phyloP scores from a whole-genome alignment of 345 rosid genomes.

The Corchorus olitorius region DNA sequence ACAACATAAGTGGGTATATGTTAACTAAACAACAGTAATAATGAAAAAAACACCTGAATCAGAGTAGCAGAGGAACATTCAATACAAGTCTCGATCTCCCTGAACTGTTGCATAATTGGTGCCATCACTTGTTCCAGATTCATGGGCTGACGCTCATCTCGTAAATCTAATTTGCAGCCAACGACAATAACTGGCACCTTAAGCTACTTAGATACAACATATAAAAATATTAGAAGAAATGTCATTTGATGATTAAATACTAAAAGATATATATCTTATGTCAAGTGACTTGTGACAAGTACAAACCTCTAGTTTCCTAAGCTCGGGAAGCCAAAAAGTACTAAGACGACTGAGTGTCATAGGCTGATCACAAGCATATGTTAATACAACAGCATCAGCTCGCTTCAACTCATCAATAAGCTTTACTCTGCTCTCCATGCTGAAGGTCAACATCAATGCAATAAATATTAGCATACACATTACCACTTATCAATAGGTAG shows the following conservation, averaged over 20 bases:
- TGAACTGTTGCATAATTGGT: conserved; percentile 73
- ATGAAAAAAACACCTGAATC: conserved; percentile 51
- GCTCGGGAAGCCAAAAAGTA: conserved; percentile 79
- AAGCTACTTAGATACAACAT: conserved; percentile 36
- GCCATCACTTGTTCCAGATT: conserved; percentile 74
- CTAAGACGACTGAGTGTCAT: conserved; percentile 59
- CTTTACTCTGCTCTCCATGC: conserved; percentile 72
- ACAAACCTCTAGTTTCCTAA: conserved; percentile 66
- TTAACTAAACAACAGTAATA: neutral
- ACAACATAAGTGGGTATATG: no score
- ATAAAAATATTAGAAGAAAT: neutral
- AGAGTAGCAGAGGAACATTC: conserved; percentile 82
- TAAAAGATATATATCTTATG: neutral
- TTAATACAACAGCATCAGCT: conserved; percentile 76
- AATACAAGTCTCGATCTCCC: conserved; percentile 85
- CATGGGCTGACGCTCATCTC: conserved; percentile 53
- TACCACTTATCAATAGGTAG: neutral
- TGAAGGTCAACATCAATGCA: conserved; percentile 29
- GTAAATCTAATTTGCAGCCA: conserved; percentile 88
- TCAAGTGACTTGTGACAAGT: neutral
- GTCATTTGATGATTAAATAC: neutral
- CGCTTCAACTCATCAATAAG: conserved; percentile 71
- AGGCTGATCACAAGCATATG: conserved; percentile 76
- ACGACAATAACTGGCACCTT: conserved; percentile 78
- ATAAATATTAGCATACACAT: neutral